Conservation (phyloP, 306 rosid species). For the Trifolium dubium region DNA sequence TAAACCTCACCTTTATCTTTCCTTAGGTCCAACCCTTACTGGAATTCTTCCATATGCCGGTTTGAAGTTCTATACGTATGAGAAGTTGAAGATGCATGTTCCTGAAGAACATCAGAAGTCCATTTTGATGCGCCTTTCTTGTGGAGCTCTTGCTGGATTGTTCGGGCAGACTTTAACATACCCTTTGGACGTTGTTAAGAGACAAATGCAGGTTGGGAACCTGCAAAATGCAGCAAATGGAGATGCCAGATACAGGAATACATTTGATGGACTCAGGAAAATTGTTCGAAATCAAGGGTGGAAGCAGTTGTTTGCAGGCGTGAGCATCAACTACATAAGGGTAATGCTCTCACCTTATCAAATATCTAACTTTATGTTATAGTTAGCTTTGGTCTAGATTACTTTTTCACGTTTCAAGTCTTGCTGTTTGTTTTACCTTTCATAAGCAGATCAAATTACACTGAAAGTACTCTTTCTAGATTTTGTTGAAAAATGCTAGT, state of each 20-base stretch:
- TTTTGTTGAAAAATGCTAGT: background rate
- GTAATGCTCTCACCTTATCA: slow-evolving; percentile 51
- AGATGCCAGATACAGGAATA: slow-evolving; percentile 62
- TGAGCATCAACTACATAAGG: slow-evolving; percentile 93
- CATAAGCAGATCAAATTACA: background rate
- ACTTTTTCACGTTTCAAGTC: slow-evolving; percentile 14
- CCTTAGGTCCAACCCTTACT: slow-evolving; percentile 81
- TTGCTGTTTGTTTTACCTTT: slow-evolving; percentile 13
- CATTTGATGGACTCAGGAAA: slow-evolving; percentile 65
- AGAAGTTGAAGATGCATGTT: slow-evolving; percentile 73
- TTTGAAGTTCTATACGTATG: slow-evolving; percentile 86
- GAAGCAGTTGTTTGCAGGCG: slow-evolving; percentile 90
- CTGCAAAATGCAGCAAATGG: slow-evolving; percentile 55
- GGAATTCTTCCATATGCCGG: slow-evolving; percentile 98
- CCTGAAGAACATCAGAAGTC: slow-evolving; percentile 88
- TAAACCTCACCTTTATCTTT: slow-evolving; percentile 30
- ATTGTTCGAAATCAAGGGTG: slow-evolving; percentile 83
- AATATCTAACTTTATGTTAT: slow-evolving; percentile 17
- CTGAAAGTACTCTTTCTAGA: background rate
- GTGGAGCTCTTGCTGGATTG: slow-evolving; percentile 96
- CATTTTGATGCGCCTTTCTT: slow-evolving; percentile 78
- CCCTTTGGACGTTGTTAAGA: slow-evolving; percentile 94
- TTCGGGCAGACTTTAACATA: slow-evolving; percentile 96
- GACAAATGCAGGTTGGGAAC: slow-evolving; percentile 98
- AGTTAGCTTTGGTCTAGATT: slow-evolving; percentile 19